A percentile compares a stretch with the other conserved stretches of the same genome.
Evolutionary conservation across 75 land plant genomes (phyloP).

Genomic region (Pinus taeda): DNA sequence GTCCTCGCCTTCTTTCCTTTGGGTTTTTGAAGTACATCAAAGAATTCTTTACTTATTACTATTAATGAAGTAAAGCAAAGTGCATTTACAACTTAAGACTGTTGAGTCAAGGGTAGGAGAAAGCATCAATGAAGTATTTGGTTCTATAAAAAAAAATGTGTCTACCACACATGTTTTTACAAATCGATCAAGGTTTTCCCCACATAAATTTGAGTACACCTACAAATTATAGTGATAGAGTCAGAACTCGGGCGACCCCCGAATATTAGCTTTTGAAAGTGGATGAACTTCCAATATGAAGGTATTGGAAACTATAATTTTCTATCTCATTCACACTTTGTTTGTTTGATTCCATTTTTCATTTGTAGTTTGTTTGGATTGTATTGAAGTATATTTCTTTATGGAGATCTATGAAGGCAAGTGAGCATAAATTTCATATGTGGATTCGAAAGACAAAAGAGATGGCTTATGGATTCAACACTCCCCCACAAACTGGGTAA

Average conservation of each 20-base stretch:
- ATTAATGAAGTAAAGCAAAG: not conserved
- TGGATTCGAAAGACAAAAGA: not conserved
- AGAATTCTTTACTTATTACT: not conserved
- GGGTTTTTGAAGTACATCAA: not conserved
- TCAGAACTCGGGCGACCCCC: constrained; percentile 12
- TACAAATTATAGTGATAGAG: constrained; percentile 17
- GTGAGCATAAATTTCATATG: too few species aligned
- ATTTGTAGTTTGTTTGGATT: not conserved
- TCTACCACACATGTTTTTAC: constrained; percentile 16
- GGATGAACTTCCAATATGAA: constrained; percentile 8
- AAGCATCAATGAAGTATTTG: not conserved
- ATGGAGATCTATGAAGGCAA: too few species aligned
- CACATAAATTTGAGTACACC: constrained; percentile 30
- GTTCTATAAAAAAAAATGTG: constrained; percentile 38
- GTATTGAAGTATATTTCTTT: not conserved
- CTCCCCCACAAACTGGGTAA: constrained; percentile 13
- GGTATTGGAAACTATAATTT: not conserved
- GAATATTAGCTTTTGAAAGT: constrained; percentile 15
- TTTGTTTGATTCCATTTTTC: not conserved
- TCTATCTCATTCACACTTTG: not conserved
- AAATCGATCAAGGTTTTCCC: constrained; percentile 11
- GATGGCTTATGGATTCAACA: not conserved
- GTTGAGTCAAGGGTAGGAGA: not conserved
- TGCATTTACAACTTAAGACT: not conserved
- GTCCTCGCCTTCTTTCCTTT: not conserved